phyloP scores from a whole-genome alignment of 495 filamentous ascomycete species.

The Daldinia bambusicola region DNA sequence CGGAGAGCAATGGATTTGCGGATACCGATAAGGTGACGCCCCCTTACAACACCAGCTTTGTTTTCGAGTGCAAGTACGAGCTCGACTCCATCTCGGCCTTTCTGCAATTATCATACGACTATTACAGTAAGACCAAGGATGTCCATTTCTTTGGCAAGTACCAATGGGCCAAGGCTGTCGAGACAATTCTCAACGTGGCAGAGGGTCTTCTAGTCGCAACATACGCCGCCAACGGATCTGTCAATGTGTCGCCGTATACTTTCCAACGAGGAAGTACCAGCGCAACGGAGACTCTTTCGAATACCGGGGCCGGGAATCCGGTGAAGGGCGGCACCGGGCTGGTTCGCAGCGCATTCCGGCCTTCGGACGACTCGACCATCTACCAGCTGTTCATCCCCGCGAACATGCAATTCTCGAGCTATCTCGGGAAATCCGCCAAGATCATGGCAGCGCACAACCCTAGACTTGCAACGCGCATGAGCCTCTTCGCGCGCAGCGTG shows the following conservation, averaged over 20 bases:
- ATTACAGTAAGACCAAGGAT: slow-evolving; percentile 69
- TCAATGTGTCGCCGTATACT: slow-evolving; percentile 63
- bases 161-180: slow-evolving; percentile 63
- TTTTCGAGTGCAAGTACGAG: slow-evolving; percentile 70
- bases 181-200: slow-evolving; percentile 60
- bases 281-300: slow-evolving; percentile 69
- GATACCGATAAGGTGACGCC: slow-evolving; percentile 45
- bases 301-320: slow-evolving; percentile 68
- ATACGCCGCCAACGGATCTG: slow-evolving; percentile 64
- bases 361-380: slow-evolving; percentile 68
- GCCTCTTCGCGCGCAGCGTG: slow-evolving; percentile 56
- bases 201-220: slow-evolving; percentile 65
- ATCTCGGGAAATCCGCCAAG: slow-evolving; percentile 56
- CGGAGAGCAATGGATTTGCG: slow-evolving; percentile 51
- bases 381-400: slow-evolving; percentile 70
- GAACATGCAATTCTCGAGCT: slow-evolving; percentile 75
- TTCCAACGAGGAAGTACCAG: slow-evolving; percentile 64
- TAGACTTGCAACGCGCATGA: slow-evolving; percentile 61
- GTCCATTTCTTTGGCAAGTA: slow-evolving; percentile 65
- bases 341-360: slow-evolving; percentile 70
- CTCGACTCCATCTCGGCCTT: slow-evolving; percentile 75
- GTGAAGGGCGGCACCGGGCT: slow-evolving; percentile 67
- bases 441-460: slow-evolving; percentile 61
- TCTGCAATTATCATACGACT: slow-evolving; percentile 66
- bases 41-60: slow-evolving; percentile 40